Evolutionary conservation across 2,329 filamentous ascomycete species (phyloP).

Genomic region (Dothistroma pini): DNA sequence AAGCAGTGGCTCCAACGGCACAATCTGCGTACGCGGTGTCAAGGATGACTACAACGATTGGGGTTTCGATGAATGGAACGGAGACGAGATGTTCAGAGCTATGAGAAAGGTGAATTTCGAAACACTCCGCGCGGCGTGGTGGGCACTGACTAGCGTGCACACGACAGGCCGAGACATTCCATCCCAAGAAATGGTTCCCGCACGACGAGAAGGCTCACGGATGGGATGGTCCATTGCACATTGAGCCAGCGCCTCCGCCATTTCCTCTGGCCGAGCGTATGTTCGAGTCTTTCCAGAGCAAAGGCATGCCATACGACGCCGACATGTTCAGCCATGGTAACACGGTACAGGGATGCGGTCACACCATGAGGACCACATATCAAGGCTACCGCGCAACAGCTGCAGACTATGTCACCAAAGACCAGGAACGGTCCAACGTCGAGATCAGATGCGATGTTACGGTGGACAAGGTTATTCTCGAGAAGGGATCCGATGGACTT

Average conservation of each 20-base stretch:
- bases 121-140: not conserved
- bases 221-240: constrained; percentile 25
- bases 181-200: constrained; percentile 27
- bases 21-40: constrained; percentile 42
- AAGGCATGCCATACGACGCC: constrained; percentile 27
- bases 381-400: constrained; percentile 52
- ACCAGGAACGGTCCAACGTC: constrained; percentile 43
- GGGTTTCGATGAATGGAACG: constrained; percentile 29
- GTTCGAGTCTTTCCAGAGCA: constrained; percentile 27
- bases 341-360: constrained; percentile 54
- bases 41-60: constrained; percentile 42
- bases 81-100: constrained; percentile 30
- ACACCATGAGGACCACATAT: constrained; percentile 52
- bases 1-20: constrained; percentile 44
- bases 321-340: constrained; percentile 39
- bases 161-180: constrained; percentile 25
- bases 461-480: constrained; percentile 63
- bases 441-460: constrained; percentile 38
- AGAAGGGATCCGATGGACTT: constrained; percentile 50
- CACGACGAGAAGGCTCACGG: constrained; percentile 27
- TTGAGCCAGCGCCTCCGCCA: constrained; percentile 47
- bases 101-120: constrained; percentile 25
- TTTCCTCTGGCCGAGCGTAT: constrained; percentile 25
- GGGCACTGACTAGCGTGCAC: not conserved
- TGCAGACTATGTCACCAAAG: constrained; percentile 50